phyloP scores from a whole-genome alignment of 345 rosid species.

The Gynandropsis gynandra region DNA sequence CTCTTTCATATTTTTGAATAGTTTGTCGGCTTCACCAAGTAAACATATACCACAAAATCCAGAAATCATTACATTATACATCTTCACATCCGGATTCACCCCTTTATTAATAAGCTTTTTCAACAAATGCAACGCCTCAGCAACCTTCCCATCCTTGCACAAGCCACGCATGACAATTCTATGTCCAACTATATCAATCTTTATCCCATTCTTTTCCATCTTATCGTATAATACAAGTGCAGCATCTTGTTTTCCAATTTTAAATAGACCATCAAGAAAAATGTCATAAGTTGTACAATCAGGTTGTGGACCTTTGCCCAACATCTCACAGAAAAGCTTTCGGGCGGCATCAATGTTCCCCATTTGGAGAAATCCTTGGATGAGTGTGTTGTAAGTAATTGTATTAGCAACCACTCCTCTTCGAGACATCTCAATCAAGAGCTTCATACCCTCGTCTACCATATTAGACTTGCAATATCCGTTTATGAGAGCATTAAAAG shows the following conservation, averaged over 20 bases:
- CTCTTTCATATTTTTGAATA: too few relatives aligned
- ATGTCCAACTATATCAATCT: slow-evolving; percentile 19
- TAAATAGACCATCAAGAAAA: slow-evolving; percentile 21
- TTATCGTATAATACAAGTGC: slow-evolving; percentile 21
- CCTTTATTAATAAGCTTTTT: slow-evolving; percentile 19
- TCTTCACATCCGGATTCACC: slow-evolving; percentile 18
- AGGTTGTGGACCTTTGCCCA: slow-evolving; percentile 14
- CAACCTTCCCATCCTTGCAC: slow-evolving; percentile 23
- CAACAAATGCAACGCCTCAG: slow-evolving; percentile 22
- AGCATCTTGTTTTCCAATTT: slow-evolving; percentile 17
- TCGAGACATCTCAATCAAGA: too few relatives aligned
- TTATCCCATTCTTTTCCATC: slow-evolving; percentile 16
- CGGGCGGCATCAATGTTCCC: slow-evolving; percentile 15
- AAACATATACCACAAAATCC: too few relatives aligned
- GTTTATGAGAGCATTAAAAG: slow-evolving; percentile 20
- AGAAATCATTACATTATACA: too few relatives aligned
- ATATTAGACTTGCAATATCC: too few relatives aligned
- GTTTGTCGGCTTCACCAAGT: too few relatives aligned
- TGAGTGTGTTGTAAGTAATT: slow-evolving; percentile 23
- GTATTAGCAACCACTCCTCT: slow-evolving; percentile 23
- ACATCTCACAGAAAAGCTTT: slow-evolving; percentile 18
- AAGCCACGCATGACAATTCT: slow-evolving; percentile 20
- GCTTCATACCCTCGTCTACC: too few relatives aligned
- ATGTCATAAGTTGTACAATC: slow-evolving; percentile 23
- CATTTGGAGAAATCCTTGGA: slow-evolving; percentile 19